These are phyloP conservation scores for Trichoderma virens DNA, from an alignment of 495 filamentous ascomycete species.

Conservation along the genomic window DNA sequence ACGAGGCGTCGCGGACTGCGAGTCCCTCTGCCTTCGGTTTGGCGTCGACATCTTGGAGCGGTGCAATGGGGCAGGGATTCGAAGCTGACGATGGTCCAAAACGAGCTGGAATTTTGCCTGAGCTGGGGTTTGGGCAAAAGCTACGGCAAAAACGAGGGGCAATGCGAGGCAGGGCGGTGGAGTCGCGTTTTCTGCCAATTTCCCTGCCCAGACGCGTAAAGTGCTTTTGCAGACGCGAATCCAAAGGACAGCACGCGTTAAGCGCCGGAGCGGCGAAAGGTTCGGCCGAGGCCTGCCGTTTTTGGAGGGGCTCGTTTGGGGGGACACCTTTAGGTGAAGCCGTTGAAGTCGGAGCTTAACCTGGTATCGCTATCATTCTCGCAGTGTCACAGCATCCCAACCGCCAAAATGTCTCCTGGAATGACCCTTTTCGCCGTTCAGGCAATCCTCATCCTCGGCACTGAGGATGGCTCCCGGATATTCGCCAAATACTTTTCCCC, in stretches of 20 bases:
- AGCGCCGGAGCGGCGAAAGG: slow-evolving; percentile 4
- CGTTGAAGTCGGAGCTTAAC: neutral
- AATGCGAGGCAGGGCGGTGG: slow-evolving; percentile 1
- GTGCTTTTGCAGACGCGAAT: slow-evolving; percentile 9
- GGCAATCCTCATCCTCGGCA: slow-evolving; percentile 83
- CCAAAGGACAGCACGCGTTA: neutral
- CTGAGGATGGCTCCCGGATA: slow-evolving; percentile 81
- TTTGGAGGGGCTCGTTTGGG: slow-evolving; percentile 4
- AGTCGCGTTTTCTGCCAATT: neutral
- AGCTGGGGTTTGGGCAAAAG: slow-evolving; percentile 1
- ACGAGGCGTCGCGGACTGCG: slow-evolving; percentile 48
- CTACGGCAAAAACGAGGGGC: slow-evolving; percentile 8
- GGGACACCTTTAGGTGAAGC: slow-evolving; percentile 4
- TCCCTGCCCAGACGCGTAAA: slow-evolving; percentile 13
- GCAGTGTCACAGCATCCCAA: neutral
- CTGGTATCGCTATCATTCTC: neutral
- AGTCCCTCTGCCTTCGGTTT: slow-evolving; percentile 44
- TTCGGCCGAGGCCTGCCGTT: neutral
- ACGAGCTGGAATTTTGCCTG: neutral
- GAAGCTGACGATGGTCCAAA: neutral
- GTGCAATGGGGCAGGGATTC: slow-evolving; percentile 13
- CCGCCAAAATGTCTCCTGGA: slow-evolving; percentile 36
- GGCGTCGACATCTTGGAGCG: slow-evolving; percentile 50
- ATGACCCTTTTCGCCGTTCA: slow-evolving; percentile 90
- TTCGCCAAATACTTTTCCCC: slow-evolving; percentile 93